A percentile compares a stretch with the other conserved stretches of the same genome.
These are phyloP conservation scores for Tetrapisispora fleetii DNA, from an alignment of 805 yeast genomes.

Conservation along the genomic window DNA sequence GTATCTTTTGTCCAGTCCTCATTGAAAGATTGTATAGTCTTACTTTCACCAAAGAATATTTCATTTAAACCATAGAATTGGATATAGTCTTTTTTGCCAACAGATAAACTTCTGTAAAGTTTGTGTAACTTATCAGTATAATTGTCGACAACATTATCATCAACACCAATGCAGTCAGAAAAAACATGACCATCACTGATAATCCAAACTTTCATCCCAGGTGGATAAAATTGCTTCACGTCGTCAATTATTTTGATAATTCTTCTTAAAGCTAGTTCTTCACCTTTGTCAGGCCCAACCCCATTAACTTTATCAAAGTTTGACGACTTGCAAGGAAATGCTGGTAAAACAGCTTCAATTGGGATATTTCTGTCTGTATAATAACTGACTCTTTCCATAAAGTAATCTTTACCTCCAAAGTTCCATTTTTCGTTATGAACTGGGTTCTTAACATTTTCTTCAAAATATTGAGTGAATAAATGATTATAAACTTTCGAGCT, in stretches of 20 bases:
- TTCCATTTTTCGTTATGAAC: conserved; percentile 42
- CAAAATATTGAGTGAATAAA: conserved; percentile 36
- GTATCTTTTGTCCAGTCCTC: conserved; percentile 24
- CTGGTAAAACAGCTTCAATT: conserved; percentile 51
- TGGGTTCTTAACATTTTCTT: conserved; percentile 38
- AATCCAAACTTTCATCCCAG: conserved; percentile 46
- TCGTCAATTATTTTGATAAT: conserved; percentile 28
- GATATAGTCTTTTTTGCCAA: conserved; percentile 26
- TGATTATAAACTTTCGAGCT: conserved; percentile 16
- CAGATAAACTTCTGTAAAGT: conserved; percentile 33
- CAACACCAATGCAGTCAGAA: conserved; percentile 55
- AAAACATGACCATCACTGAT: conserved; percentile 60
- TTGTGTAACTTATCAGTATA: conserved; percentile 38
- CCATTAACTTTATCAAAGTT: conserved; percentile 43
- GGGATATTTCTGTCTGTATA: conserved; percentile 40
- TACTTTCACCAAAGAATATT: conserved; percentile 28
- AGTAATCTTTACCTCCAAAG: conserved; percentile 35
- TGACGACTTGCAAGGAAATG: conserved; percentile 58
- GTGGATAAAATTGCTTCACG: conserved; percentile 36
- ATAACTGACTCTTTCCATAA: conserved; percentile 35
- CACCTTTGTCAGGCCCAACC: conserved; percentile 45
- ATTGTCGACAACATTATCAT: conserved; percentile 42
- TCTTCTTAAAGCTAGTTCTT: conserved; percentile 34
- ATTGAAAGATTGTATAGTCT: conserved; percentile 20
- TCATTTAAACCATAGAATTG: conserved; percentile 37